Evolutionary conservation across 371 early-diverging fungal species (phyloP), one percentile per base, ranked within the genome.

Genomic region (Lichtheimia corymbifera): DNA sequence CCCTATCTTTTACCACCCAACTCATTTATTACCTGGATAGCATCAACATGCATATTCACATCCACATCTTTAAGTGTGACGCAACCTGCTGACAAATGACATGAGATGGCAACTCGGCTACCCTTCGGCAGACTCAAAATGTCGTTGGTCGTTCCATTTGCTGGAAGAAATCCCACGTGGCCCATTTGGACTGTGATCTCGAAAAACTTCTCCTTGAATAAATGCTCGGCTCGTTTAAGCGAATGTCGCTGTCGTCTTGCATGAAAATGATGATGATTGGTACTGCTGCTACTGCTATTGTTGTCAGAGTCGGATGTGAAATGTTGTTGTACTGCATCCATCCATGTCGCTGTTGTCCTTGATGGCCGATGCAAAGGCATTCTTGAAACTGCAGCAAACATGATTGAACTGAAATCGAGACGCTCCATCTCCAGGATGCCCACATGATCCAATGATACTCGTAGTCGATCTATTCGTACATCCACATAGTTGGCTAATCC

Each of bases 401-500:
- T 54, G 3, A 73, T 62, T n/a, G 79, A 78, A 6, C 65, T 67
- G 15, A 81, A 61, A 43, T 50, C 64, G 59, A 71, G 50, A 14
- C 69, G 24, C 12, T 74, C 61, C 18, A 81, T 49, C 22, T 50
- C 57, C 12, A 75, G 28, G 5, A 50, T 22, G 0, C 64, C 64
- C 1, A 59, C 56, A n/a, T 67, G 28, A 30, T 71, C 72, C 14
- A 73, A 51, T 9, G 59, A 47, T 0, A 78, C 28, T 0, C 27
- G 30, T 13, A 76, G 35, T 28, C 62, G 49, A 15, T 74, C 63
- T 17, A 78, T 40, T 41, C 70, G 70, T 1, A 81, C 57, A 58
- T 76, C 79, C 6, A 76, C 78, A 60, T 81, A 78, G 41, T 81
- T 78, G 17, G 82, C 78, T 42, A 81, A 56, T n/a, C 82, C 78